Conservation (phyloP, 441 rosid genomes). For the Adansonia grandidieri region DNA sequence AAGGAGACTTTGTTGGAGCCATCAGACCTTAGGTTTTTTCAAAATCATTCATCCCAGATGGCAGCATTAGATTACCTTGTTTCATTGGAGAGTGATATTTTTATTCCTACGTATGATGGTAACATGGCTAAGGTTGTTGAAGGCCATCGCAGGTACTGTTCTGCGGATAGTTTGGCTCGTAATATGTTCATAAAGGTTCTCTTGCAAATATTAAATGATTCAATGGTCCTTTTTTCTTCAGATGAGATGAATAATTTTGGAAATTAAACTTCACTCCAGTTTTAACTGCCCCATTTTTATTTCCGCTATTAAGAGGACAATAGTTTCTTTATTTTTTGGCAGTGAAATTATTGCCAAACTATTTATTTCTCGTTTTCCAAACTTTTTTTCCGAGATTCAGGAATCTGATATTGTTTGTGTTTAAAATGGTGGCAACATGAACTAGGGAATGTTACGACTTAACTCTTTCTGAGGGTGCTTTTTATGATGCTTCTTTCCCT, state of each 20-base stretch:
- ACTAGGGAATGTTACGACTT: not conserved
- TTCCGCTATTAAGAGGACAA: not conserved
- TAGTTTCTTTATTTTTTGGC: not conserved
- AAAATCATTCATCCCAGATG: constrained; percentile 97
- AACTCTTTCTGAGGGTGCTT: constrained; percentile 24
- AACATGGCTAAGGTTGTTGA: constrained; percentile 98
- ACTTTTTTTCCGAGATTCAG: not conserved
- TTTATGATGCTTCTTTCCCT: not conserved
- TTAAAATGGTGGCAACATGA: not conserved
- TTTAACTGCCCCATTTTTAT: not conserved
- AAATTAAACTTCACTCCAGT: constrained; percentile 4
- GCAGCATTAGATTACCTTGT: constrained; percentile 94
- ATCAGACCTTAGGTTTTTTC: constrained; percentile 74
- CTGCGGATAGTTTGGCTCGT: not conserved
- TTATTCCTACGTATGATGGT: constrained; percentile 90
- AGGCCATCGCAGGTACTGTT: constrained; percentile 88
- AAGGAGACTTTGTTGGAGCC: constrained; percentile 82
- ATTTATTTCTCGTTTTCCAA: not conserved
- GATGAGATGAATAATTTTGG: constrained; percentile 31
- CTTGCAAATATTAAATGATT: not conserved
- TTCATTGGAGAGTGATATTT: constrained; percentile 85
- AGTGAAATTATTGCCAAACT: not conserved
- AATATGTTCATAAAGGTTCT: not conserved
- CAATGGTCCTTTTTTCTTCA: constrained; percentile 9
- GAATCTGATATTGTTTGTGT: not conserved